Evolutionary conservation across 805 yeast genomes (phyloP).

Genomic region (Candida michaelii): DNA sequence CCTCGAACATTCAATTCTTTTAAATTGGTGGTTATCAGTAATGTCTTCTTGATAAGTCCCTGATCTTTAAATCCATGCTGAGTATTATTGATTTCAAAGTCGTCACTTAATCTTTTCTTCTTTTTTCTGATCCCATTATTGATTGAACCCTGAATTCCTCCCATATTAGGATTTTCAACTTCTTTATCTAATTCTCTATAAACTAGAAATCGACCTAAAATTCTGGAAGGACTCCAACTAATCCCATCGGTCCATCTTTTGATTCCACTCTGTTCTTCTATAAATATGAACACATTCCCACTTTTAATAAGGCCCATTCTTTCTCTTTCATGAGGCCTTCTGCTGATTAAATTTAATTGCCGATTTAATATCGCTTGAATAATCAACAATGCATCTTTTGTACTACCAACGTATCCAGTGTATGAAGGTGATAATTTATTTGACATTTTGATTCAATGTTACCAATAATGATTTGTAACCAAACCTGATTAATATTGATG

Average conservation of each 20-base stretch:
- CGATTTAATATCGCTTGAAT: conserved; percentile 76
- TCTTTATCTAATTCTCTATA: conserved; percentile 62
- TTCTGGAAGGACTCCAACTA: conserved; percentile 89
- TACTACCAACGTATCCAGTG: conserved; percentile 74
- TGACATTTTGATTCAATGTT: conserved; percentile 6
- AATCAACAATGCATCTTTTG: conserved; percentile 78
- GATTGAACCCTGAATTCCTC: background rate
- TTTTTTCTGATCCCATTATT: conserved; percentile 25
- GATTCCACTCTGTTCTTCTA: conserved; percentile 79
- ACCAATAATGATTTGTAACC: background rate
- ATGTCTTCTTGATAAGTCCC: conserved; percentile 82
- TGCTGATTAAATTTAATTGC: conserved; percentile 57
- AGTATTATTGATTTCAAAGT: conserved; percentile 36
- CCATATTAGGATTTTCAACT: conserved; percentile 4
- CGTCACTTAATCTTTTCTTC: conserved; percentile 26
- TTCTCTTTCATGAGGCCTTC: conserved; percentile 84
- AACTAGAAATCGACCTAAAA: conserved; percentile 79
- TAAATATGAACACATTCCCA: conserved; percentile 82
- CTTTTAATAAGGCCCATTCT: conserved; percentile 62
- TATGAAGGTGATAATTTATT: conserved; percentile 50
- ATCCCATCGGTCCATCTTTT: conserved; percentile 98
- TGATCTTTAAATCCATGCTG: conserved; percentile 64
- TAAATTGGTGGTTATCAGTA: conserved; percentile 55
- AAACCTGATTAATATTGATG: background rate
- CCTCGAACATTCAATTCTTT: conserved; percentile 28